Base-by-base conservation (phyloP, 140 eudicot genomes). In the Ambrosia hybrid region DNA sequence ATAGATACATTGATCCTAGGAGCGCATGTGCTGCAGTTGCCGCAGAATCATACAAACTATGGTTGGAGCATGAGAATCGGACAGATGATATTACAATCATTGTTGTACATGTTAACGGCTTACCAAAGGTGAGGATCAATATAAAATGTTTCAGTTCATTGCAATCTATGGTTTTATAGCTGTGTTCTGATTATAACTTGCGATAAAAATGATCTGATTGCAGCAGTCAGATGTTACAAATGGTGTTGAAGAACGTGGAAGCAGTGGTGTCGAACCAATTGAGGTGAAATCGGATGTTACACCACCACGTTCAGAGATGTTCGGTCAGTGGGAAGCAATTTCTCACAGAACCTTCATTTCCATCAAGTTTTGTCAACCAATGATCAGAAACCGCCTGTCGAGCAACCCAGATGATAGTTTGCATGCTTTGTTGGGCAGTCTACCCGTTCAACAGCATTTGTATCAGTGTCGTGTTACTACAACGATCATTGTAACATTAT, bases 1-100 rank as follows among this genome's bases (percentile, higher is more conserved):
- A 81, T 34, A 91, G 85, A 74, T 85, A 79, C 83, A 70, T 80
- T 69, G 97, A 94, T 80, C 95, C 97, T 52, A 88, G 88, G 30
- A 89, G 84, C 41, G 96, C 97, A 13, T 90, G 99, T 72, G 83
- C 91, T 61, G 91, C 92, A 2, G 84, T 94, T 65, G 92, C 91
- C 38, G 88, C 83, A 67, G 99, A 94, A 82, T 86, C 99, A 4
- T 94, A 94, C 88, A 94, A 88, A 57, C 69, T 91, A 65, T 94
- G 99, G 99, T 77, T 94, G 71, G 96, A 89, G 77, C 84, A 94
- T 36, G 99, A 94, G 74, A 94, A 87, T 57, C 94, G 99, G 61
- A 94, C 99, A 9, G 99, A 94, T 76, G 99, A 94, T 78, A 91
- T 94, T 57, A 91, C 97, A 38, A 82, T 94, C 80, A 88, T 94